A percentile compares a stretch with the other conserved stretches of the same genome.
Conservation (phyloP, 345 rosid species). For the Aquilaria sinensis region DNA sequence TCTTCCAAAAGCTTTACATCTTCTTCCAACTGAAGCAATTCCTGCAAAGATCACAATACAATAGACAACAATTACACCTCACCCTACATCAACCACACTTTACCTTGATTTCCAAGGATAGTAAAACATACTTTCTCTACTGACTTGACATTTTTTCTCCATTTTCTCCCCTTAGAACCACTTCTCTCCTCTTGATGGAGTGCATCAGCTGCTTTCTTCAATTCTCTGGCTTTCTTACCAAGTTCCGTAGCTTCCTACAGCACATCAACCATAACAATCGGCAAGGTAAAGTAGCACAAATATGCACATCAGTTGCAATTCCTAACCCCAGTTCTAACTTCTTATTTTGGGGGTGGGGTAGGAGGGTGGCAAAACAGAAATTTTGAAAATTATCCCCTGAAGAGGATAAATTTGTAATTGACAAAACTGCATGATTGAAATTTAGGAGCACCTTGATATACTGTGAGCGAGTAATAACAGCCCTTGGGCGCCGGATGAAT, state of each 20-base stretch:
- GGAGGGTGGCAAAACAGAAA: neutral
- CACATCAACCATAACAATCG: constrained; percentile 8
- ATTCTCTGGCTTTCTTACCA: constrained; percentile 93
- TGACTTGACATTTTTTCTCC: constrained; percentile 94
- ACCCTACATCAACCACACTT: neutral
- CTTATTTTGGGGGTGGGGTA: too few relatives aligned
- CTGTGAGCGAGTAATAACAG: constrained; percentile 97
- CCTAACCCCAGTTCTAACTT: too few relatives aligned
- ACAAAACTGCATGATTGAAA: neutral
- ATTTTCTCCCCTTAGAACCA: constrained; percentile 90
- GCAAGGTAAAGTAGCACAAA: neutral
- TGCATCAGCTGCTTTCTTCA: constrained; percentile 92
- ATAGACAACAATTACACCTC: constrained; percentile 8
- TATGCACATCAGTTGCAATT: too few relatives aligned
- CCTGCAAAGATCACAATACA: constrained; percentile 43
- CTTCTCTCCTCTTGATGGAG: constrained; percentile 96
- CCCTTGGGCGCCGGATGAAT: constrained; percentile 93
- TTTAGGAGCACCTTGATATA: constrained; percentile 72
- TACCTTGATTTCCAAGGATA: neutral
- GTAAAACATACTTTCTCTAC: constrained; percentile 74
- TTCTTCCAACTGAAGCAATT: constrained; percentile 89
- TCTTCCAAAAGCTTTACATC: constrained; percentile 97
- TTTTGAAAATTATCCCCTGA: neutral
- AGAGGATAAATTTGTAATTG: neutral
- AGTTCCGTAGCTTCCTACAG: constrained; percentile 97